A percentile compares a stretch with the other conserved stretches of the same genome.
Conservation (phyloP, 2,329 filamentous ascomycete genomes). For the Aspergillus floridensis region DNA sequence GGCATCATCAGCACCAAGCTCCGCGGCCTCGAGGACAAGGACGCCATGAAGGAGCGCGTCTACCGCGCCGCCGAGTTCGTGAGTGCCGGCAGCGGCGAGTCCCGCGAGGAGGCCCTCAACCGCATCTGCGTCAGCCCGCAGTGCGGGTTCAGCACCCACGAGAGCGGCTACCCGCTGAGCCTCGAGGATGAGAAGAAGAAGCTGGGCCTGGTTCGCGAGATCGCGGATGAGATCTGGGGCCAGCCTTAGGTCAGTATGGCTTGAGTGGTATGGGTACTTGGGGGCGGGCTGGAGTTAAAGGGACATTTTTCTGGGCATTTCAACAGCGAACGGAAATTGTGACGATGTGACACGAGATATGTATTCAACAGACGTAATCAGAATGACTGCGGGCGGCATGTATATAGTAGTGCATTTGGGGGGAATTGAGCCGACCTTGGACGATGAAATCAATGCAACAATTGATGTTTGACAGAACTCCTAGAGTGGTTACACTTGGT, state of each 20-base stretch:
- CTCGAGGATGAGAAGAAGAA: conserved; percentile 1
- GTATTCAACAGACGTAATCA: conserved; percentile 1
- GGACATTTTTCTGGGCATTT: neutral
- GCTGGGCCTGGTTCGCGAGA: neutral
- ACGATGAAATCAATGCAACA: neutral
- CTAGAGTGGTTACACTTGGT: too few relatives aligned
- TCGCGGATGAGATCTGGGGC: conserved; percentile 2
- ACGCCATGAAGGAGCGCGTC: conserved; percentile 2
- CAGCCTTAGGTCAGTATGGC: neutral
- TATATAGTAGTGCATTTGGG: neutral
- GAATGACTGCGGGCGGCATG: neutral
- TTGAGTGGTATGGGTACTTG: neutral
- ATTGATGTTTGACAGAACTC: too few relatives aligned
- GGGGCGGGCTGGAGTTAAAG: neutral
- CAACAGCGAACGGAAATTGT: neutral
- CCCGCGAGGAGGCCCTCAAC: neutral
- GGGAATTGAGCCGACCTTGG: neutral
- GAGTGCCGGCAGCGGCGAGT: neutral
- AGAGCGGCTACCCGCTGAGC: conserved; percentile 1
- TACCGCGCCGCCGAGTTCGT: neutral
- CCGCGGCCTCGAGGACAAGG: neutral
- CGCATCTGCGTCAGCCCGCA: conserved; percentile 2
- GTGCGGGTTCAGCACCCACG: conserved; percentile 4
- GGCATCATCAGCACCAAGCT: conserved; percentile 3
- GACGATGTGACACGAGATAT: conserved; percentile 3